A percentile compares a stretch with the other conserved stretches of the same genome.
phyloP scores from a whole-genome alignment of 2,329 filamentous ascomycete genomes.

The Colletotrichum gloeosporioides region DNA sequence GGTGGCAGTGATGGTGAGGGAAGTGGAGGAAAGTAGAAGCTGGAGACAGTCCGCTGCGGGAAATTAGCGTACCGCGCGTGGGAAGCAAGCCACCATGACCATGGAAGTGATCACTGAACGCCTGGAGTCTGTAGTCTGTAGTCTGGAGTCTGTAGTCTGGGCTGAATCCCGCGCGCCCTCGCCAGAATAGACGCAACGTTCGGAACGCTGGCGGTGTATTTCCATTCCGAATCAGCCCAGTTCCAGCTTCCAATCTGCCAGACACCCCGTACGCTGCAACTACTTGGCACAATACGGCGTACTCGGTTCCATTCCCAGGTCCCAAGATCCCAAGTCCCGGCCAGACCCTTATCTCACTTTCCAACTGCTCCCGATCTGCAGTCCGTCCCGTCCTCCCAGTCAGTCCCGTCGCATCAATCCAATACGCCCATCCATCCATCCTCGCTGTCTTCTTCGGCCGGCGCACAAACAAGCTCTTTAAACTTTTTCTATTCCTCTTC shows the following conservation, averaged over 20 bases:
- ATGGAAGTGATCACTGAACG: neutral
- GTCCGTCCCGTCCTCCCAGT: neutral
- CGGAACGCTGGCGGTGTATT: neutral
- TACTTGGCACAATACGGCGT: neutral
- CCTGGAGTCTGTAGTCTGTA: neutral
- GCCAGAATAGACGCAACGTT: neutral
- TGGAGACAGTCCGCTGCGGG: neutral
- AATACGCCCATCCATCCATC: neutral
- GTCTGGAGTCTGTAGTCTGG: neutral
- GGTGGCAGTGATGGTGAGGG: neutral
- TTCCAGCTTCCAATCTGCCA: neutral
- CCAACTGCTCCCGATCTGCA: neutral
- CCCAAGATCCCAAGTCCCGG: neutral
- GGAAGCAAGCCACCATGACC: neutral
- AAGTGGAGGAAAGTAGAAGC: neutral
- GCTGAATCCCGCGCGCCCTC: neutral
- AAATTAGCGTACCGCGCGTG: neutral
- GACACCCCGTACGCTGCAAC: neutral
- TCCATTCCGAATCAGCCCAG: neutral
- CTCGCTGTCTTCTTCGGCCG: neutral
- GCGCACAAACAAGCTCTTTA: neutral
- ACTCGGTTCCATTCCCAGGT: neutral
- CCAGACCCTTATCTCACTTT: neutral
- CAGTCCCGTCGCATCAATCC: neutral
- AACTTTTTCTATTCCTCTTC: neutral